Evolutionary conservation across 2,329 filamentous ascomycete genomes (phyloP).

Genomic region (Xylaria sp.): DNA sequence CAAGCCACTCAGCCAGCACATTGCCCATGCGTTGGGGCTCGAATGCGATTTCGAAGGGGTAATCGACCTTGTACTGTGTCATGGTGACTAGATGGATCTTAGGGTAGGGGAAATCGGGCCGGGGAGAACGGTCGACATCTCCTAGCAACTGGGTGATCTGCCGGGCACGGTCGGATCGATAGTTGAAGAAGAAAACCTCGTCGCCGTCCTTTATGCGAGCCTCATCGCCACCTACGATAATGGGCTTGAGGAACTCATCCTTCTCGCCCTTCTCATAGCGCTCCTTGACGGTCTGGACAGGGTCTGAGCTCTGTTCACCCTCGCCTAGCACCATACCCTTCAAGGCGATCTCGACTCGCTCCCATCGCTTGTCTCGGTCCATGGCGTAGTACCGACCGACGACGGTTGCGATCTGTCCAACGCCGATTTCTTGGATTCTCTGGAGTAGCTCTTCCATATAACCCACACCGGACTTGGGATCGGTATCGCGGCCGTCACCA

Average conservation of each 20-base stretch:
- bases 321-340: slow-evolving; percentile 86
- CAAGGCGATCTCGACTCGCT: slow-evolving; percentile 86
- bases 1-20: slow-evolving; percentile 95
- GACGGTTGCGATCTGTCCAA: slow-evolving; percentile 87
- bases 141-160: slow-evolving; percentile 95
- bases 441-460: slow-evolving; percentile 89
- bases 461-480: slow-evolving; percentile 88
- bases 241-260: slow-evolving; percentile 98
- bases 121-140: slow-evolving; percentile 87
- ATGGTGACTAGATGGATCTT: slow-evolving; percentile 93
- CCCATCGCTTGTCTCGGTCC: slow-evolving; percentile 99
- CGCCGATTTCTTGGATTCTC: slow-evolving; percentile 80
- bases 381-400: slow-evolving; percentile 98
- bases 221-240: slow-evolving; percentile 89
- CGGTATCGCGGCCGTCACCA: slow-evolving; percentile 95
- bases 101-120: slow-evolving; percentile 90
- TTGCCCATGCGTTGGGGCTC: slow-evolving; percentile 95
- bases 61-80: slow-evolving; percentile 98
- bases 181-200: slow-evolving; percentile 99
- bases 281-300: slow-evolving; percentile 83
- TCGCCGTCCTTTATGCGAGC: slow-evolving; percentile 88
- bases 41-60: slow-evolving; percentile 90
- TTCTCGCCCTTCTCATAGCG: slow-evolving; percentile 87
- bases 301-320: slow-evolving; percentile 84
- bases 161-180: slow-evolving; percentile 95